Conservation (phyloP, 257 asterid genomes). For the Salvia hispanica region DNA sequence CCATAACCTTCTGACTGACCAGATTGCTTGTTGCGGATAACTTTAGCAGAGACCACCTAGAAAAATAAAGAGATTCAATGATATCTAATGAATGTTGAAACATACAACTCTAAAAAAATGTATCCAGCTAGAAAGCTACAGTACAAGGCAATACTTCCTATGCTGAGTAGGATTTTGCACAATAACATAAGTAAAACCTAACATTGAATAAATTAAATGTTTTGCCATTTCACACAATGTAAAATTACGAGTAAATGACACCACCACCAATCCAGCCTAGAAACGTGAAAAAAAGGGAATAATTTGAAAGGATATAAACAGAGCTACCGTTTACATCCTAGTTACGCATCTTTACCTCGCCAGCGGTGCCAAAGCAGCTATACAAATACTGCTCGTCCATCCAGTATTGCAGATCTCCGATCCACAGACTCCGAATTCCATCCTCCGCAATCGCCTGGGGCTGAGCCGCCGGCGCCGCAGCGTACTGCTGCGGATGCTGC, state of each 20-base stretch:
- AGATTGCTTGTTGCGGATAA: constrained; percentile 84
- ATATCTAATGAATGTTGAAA: neutral
- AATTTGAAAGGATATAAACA: neutral
- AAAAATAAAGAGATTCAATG: constrained; percentile 16
- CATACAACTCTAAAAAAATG: neutral
- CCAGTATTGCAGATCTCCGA: constrained; percentile 96
- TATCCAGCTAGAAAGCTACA: neutral
- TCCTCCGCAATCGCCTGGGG: constrained; percentile 52
- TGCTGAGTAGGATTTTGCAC: neutral
- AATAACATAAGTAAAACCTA: constrained; percentile 5
- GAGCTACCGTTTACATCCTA: neutral
- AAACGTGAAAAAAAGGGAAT: neutral
- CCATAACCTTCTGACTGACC: constrained; percentile 88
- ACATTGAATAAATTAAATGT: neutral
- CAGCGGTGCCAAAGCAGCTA: constrained; percentile 56
- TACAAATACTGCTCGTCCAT: constrained; percentile 80
- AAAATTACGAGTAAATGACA: neutral
- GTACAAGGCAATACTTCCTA: too few relatives aligned
- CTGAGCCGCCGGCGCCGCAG: constrained; percentile 38
- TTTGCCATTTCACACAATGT: neutral
- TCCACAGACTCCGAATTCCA: constrained; percentile 87
- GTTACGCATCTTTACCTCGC: constrained; percentile 56
- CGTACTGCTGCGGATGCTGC: constrained; percentile 49
- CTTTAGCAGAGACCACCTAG: constrained; percentile 74
- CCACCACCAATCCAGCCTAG: neutral